Evolutionary conservation across 2,329 filamentous ascomycete species (phyloP).

Genomic region (Fusarium keratoplasticum): DNA sequence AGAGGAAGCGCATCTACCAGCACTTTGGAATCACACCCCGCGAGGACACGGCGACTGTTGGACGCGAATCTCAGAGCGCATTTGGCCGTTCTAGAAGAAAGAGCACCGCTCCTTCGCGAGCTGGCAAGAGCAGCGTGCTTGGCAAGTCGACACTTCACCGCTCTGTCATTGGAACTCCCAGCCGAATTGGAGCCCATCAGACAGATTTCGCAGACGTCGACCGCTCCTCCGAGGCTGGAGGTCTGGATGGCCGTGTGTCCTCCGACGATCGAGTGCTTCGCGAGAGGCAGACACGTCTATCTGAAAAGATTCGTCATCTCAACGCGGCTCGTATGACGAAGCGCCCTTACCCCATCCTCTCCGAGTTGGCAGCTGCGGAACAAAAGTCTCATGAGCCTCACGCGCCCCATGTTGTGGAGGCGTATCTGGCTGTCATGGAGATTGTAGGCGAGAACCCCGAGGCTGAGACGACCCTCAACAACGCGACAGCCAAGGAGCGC

Average conservation of each 20-base stretch:
- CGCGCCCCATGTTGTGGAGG: conserved; percentile 80
- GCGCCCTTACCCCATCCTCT: conserved; percentile 77
- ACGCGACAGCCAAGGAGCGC: conserved; percentile 78
- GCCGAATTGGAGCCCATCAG: conserved; percentile 72
- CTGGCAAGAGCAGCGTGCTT: conserved; percentile 62
- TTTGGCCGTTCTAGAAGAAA: conserved; percentile 71
- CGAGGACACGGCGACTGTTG: conserved; percentile 57
- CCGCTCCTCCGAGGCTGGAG: conserved; percentile 63
- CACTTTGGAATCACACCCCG: conserved; percentile 88
- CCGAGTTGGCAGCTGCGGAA: conserved; percentile 82
- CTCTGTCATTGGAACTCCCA: conserved; percentile 88
- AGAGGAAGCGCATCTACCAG: conserved; percentile 92
- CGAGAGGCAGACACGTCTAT: conserved; percentile 86
- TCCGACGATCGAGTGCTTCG: conserved; percentile 80
- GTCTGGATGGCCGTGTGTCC: conserved; percentile 57
- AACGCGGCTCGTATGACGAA: conserved; percentile 78
- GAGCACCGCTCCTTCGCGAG: conserved; percentile 61
- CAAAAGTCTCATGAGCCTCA: conserved; percentile 76
- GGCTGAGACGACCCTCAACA: conserved; percentile 67
- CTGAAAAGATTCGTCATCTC: conserved; percentile 81
- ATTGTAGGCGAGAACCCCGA: conserved; percentile 80
- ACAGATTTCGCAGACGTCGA: conserved; percentile 77
- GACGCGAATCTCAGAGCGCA: conserved; percentile 63
- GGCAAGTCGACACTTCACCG: conserved; percentile 77
- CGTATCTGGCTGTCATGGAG: conserved; percentile 83